Conservation (phyloP, 1,139 yeast species). For the Kodamaea fungicola region DNA sequence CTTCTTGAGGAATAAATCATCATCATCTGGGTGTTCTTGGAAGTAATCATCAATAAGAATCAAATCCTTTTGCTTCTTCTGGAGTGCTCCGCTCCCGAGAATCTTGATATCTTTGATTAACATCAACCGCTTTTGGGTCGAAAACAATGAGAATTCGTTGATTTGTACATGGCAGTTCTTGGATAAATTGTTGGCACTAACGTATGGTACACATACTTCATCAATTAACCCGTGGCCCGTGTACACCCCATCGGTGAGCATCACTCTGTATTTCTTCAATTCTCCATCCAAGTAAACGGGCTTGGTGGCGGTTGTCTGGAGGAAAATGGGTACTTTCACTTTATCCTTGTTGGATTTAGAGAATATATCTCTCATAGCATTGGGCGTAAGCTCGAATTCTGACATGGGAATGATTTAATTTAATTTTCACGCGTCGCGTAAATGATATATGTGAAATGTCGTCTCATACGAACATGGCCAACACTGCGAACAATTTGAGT, state of each 20-base stretch:
- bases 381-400: constrained; percentile 6
- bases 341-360: constrained; percentile 10
- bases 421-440: constrained; percentile 5
- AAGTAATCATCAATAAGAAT: constrained; percentile 52
- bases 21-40: constrained; percentile 53
- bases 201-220: constrained; percentile 51
- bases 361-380: constrained; percentile 14
- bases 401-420: constrained; percentile 3
- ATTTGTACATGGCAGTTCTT: constrained; percentile 33
- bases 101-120: constrained; percentile 53
- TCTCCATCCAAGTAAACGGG: constrained; percentile 42
- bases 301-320: constrained; percentile 49
- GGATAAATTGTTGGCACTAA: constrained; percentile 43
- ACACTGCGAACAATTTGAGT: too few relatives aligned
- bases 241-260: constrained; percentile 64
- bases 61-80: constrained; percentile 33
- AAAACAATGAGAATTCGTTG: constrained; percentile 45
- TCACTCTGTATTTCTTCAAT: constrained; percentile 47
- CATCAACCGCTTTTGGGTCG: constrained; percentile 51
- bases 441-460: not conserved
- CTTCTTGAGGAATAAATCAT: constrained; percentile 23
- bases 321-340: constrained; percentile 12
- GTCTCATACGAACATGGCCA: too few relatives aligned
- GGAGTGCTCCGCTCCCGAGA: constrained; percentile 37
- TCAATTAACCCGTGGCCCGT: constrained; percentile 65